Evolutionary conservation across 352 stramenopile genomes (phyloP).

Genomic region (Poterioochromonas sp.): DNA sequence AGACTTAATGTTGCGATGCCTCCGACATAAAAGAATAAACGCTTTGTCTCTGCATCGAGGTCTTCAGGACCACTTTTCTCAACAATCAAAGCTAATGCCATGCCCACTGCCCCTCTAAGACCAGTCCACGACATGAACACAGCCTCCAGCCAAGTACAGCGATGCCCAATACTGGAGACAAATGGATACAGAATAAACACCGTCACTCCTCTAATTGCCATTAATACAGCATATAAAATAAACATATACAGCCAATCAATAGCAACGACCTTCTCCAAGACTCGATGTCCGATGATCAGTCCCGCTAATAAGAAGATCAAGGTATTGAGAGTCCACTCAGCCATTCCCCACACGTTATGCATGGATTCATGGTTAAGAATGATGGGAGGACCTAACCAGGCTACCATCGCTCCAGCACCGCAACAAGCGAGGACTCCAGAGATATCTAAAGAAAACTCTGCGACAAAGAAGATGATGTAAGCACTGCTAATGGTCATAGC

Average conservation of each 20-base stretch:
- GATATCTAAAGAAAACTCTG: background rate
- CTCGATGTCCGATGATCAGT: conserved; percentile 16
- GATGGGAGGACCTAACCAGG: conserved; percentile 1
- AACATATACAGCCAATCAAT: conserved; percentile 33
- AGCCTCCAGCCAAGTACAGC: background rate
- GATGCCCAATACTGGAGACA: conserved; percentile 19
- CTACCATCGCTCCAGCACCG: background rate
- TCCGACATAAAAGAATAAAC: conserved; percentile 41
- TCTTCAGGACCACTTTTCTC: background rate
- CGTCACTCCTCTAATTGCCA: conserved; percentile 3
- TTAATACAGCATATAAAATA: conserved; percentile 31
- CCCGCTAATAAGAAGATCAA: conserved; percentile 50
- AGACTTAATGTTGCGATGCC: conserved; percentile 51
- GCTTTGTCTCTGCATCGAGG: background rate
- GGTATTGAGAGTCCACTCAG: conserved; percentile 46
- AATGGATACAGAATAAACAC: conserved; percentile 32
- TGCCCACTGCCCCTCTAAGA: conserved; percentile 37
- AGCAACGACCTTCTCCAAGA: background rate
- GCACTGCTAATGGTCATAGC: conserved; percentile 6
- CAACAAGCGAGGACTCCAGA: conserved; percentile 27
- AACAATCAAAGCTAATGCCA: conserved; percentile 38
- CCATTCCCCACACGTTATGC: conserved; percentile 43
- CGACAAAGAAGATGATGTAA: conserved; percentile 28
- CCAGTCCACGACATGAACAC: conserved; percentile 37
- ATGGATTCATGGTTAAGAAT: conserved; percentile 34